Evolutionary conservation across 2,329 filamentous ascomycete species (phyloP), one percentile per base, ranked within the genome.

Genomic region (Colletotrichum somersetense): DNA sequence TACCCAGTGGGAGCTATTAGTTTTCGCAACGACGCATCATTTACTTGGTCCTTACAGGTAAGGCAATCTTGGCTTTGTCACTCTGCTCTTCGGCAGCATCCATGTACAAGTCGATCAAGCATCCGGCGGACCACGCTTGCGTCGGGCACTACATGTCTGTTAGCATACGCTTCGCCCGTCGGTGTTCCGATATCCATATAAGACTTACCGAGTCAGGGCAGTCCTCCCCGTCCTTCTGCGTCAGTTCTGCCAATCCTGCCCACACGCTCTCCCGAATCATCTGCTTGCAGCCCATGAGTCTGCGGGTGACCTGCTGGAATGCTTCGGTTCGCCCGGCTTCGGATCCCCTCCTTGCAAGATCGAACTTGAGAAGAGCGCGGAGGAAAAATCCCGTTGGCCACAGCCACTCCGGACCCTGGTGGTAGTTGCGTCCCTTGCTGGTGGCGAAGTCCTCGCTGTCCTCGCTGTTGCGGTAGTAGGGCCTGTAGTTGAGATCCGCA

Each of bases 341-440:
- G 2, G 81, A 82, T 74, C 88, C 87, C 61, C 94, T 88, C 40
- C 95, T 87, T 84, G 89, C 87, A 62, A 98, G 84, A 80, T 98
- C 95, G 78, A 98, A 98, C 81, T 95, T 93, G 74, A 99, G 88
- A 75, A 99, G 85, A 1, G 96, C 96, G 61, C 97, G 91, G 30
- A 98, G 86, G 87, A 97, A 99, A 85, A 95, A 99, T 5, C 96
- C 96, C 1, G 94, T 96, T 0, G 96, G 97, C 96, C 96, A 99
- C 33, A 98, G 85, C 96, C 96, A 99, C 81, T 99, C 96, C 0
- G 96, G 97, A 5, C 96, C 96, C 81, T 98, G 96, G 81, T 99
- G 96, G 83, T 99, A 99, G 83, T 98, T 99, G 68, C 96, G 89
- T 62, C 96, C 96, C 83, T 98, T 98, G 76, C 93, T 91, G 0